Conservation (phyloP, 208 protist species). For the Acanthamoeba royreba region DNA sequence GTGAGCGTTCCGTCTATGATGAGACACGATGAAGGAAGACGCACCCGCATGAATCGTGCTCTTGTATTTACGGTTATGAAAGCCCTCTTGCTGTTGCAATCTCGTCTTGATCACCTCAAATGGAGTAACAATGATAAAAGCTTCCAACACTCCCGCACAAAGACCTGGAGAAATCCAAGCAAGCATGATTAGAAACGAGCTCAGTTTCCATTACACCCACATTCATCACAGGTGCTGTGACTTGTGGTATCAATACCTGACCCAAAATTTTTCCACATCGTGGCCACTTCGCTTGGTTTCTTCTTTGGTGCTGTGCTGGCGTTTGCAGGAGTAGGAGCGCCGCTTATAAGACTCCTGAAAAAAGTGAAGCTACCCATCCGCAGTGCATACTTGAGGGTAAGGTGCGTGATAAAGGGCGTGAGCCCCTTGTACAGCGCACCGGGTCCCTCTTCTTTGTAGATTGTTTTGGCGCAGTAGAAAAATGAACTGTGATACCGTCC, state of each 20-base stretch:
- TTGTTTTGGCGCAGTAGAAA: not conserved
- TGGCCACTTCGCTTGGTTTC: not conserved
- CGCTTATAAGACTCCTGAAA: not conserved
- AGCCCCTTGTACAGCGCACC: constrained; percentile 36
- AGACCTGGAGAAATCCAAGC: constrained; percentile 42
- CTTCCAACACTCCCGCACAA: constrained; percentile 51
- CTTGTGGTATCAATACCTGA: not conserved
- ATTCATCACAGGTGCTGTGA: not conserved
- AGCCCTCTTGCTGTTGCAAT: constrained; percentile 53
- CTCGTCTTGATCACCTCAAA: constrained; percentile 66
- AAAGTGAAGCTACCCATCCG: constrained; percentile 28
- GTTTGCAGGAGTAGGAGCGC: not conserved
- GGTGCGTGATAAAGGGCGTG: constrained; percentile 31
- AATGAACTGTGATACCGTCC: not conserved
- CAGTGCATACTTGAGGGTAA: constrained; percentile 27
- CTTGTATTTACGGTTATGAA: constrained; percentile 38
- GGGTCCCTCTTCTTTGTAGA: not conserved
- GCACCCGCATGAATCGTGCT: constrained; percentile 22
- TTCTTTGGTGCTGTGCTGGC: not conserved
- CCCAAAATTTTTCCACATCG: constrained; percentile 19
- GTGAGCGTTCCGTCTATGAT: not conserved
- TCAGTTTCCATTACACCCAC: too few relatives aligned
- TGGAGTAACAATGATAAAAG: constrained; percentile 52
- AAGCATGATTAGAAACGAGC: too few relatives aligned
- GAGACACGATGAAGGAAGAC: not conserved